phyloP scores from a whole-genome alignment of 371 early-diverging fungal species.

The Choanephora cucurbitarum region DNA sequence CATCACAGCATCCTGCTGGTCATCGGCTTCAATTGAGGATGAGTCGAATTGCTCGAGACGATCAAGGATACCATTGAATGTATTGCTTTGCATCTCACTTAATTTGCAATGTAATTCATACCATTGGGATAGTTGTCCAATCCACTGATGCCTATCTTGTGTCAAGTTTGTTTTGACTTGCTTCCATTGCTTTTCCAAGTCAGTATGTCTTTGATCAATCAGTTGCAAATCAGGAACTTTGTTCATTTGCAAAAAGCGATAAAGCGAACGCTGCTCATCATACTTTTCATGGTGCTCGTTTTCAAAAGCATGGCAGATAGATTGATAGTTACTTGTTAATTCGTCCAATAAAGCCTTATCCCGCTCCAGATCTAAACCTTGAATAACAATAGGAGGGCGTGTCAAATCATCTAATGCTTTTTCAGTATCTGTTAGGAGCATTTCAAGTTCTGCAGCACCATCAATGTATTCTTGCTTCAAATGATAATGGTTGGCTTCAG shows the following conservation, averaged over 20 bases:
- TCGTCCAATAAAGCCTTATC: conserved; percentile 1
- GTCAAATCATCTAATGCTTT: conserved; percentile 3
- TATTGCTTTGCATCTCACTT: conserved; percentile 2
- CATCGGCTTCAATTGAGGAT: background rate
- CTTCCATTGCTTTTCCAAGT: conserved; percentile 22
- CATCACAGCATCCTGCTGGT: background rate
- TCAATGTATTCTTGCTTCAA: conserved; percentile 16
- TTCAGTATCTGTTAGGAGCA: background rate
- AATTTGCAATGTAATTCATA: conserved; percentile 7
- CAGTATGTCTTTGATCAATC: conserved; percentile 11
- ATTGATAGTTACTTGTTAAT: background rate
- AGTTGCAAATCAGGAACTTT: conserved; percentile 12
- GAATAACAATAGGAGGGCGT: background rate
- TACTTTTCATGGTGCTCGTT: conserved; percentile 14
- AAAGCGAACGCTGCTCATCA: conserved; percentile 24
- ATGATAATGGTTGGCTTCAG: conserved; percentile 15
- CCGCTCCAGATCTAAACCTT: conserved; percentile 1
- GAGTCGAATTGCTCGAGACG: background rate
- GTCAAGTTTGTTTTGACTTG: conserved; percentile 2
- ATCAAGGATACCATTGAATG: background rate
- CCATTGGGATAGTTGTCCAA: conserved; percentile 8
- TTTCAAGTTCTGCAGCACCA: conserved; percentile 3
- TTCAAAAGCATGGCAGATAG: conserved; percentile 6
- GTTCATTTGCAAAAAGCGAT: conserved; percentile 24
- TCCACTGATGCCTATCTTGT: conserved; percentile 9